These are phyloP conservation scores for Geotrichum candidum DNA, from an alignment of 1,139 yeast genomes.

Conservation along the genomic window DNA sequence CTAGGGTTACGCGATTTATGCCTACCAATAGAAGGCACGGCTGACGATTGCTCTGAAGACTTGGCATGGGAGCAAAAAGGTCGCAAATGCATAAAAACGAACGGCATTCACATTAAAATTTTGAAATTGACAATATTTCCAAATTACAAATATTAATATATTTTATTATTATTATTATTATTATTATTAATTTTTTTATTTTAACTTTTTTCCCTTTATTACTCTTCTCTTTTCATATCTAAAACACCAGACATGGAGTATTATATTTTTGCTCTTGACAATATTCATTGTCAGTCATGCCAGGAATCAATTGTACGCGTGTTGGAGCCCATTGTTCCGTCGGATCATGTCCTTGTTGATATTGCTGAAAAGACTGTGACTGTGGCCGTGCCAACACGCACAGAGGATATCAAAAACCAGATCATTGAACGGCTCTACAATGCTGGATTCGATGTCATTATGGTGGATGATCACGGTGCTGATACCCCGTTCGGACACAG, in stretches of 20 bases:
- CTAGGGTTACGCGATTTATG: neutral
- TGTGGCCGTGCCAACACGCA: conserved; percentile 7
- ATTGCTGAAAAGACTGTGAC: conserved; percentile 8
- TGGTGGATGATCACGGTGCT: conserved; percentile 21
- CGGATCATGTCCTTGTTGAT: conserved; percentile 6
- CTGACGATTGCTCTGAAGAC: neutral
- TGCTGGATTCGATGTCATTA: conserved; percentile 32
- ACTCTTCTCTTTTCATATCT: neutral
- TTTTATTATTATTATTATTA: too few relatives aligned
- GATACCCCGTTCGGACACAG: conserved; percentile 15
- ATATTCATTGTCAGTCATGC: conserved; percentile 18
- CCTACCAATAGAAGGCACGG: neutral
- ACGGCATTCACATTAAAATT: neutral
- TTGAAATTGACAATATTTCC: neutral
- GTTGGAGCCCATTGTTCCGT: conserved; percentile 2
- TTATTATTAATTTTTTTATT: neutral
- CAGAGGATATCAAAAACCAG: neutral
- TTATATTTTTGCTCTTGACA: conserved; percentile 11
- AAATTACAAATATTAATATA: too few relatives aligned
- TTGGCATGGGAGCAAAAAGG: neutral
- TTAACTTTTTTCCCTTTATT: neutral
- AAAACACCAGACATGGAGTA: conserved; percentile 8
- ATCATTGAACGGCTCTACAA: conserved; percentile 11
- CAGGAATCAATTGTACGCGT: conserved; percentile 7
- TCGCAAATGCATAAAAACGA: neutral